Percentiles rank a stretch among this genome's conserved stretches.
Conservation (phyloP, 441 rosid species). For the Gossypium davidsonii region DNA sequence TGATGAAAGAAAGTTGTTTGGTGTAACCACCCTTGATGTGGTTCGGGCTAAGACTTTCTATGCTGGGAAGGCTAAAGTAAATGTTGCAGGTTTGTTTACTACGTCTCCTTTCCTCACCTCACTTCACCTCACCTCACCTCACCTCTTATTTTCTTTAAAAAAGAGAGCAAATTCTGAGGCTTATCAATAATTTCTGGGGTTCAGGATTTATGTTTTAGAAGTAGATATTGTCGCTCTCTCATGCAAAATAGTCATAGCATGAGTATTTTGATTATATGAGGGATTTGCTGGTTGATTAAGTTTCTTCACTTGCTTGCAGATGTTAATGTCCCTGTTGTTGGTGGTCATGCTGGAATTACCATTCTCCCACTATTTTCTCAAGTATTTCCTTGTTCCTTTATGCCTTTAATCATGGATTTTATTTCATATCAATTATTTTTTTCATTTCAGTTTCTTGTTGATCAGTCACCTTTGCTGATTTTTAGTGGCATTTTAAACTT, state of each 20-base stretch:
- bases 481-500: not conserved
- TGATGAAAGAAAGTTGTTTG: conserved; percentile 69
- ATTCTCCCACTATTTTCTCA: conserved; percentile 91
- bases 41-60: conserved; percentile 94
- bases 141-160: no score
- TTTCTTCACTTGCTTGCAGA: conserved; percentile 36
- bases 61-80: conserved; percentile 78
- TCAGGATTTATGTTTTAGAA: not conserved
- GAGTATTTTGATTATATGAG: not conserved
- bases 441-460: not conserved
- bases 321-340: conserved; percentile 87
- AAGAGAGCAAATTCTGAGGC: not conserved
- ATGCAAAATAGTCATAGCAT: not conserved
- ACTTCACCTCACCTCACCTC: not conserved
- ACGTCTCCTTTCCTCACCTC: not conserved
- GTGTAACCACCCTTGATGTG: conserved; percentile 92
- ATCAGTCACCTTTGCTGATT: conserved; percentile 11
- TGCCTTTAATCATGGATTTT: not conserved
- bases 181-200: not conserved
- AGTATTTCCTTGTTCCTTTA: conserved; percentile 22
- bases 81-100: conserved; percentile 59
- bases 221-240: not conserved
- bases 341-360: conserved; percentile 97
- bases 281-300: not conserved
- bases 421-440: not conserved